Base-by-base conservation (phyloP, 2,329 filamentous ascomycete species). In the Trichoderma breve region DNA sequence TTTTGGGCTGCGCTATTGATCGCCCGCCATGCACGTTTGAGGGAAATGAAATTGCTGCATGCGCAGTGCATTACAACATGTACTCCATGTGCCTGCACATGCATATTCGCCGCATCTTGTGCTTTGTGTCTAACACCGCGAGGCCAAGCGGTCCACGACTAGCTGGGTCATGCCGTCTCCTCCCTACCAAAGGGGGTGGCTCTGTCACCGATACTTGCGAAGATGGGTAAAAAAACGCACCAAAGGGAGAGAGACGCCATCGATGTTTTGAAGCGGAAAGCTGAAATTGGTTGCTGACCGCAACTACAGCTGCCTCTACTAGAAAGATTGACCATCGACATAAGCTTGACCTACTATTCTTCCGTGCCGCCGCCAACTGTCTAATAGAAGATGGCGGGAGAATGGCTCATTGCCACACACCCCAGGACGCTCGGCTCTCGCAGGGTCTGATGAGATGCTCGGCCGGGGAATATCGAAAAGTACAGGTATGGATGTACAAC, bases 41-140 rank as follows among this genome's bases (percentile, higher is more conserved):
- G 64, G 70, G 70, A 72, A 72, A 72, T 72, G 70, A 68, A 72
- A 12, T 53, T 66, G 55, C 30, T 57, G 64, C 69, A 68, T 51
- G 39, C n/a, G 66, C 65, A 58, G 39, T 61, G 66, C 65, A 68
- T 39, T 36, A 62, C 15, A 15, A 36, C 34, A 62, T 28, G 15
- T 43, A 57, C 26, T 26, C 36, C 58, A 39, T 62, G 58, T 14
- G n/a, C 32, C 14, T 14, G 34, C 34, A 57, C 57, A 39, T 62
- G 28, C 28, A 26, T 55, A 36, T 57, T 53, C 55, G 63, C 47
- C 30, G 63, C 47, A 36, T 36, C 24, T 66, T 30, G 63, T 34
- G 51, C 62, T 26, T 55, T 39, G 21, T 57, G 64, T 67, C 64
- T 36, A 67, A 57, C 64, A 57, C 26, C 21, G 12, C 2, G 21